Evolutionary conservation across 2,329 filamentous ascomycete species (phyloP), one percentile per base, ranked within the genome.

Genomic region (Lachnellula arida): DNA sequence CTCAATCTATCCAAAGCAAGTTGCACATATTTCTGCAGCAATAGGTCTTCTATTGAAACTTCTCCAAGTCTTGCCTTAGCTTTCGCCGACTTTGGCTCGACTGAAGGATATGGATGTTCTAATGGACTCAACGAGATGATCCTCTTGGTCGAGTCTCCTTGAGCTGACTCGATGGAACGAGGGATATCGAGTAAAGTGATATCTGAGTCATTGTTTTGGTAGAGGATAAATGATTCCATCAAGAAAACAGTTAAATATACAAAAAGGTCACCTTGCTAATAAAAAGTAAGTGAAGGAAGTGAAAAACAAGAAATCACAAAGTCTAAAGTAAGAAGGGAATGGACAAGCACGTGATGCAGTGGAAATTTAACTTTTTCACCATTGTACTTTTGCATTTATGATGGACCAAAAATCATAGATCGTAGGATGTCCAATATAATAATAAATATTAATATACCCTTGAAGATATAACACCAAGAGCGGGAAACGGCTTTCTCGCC

Each of bases 151-250:
- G 23, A 42, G 4, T 15, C 3, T 15, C 46, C 76, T 71, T 91
- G 88, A 17, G 81, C 82, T 57, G 82, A 76, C 61, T 88, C 84
- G 40, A 91, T 80, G 1, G 88, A 89, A 17, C 76, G 74, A 23
- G 88, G 87, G 46, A 91, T 81, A 65, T 92, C 88, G 51, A 91
- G 70, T 25, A 91, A 69, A 22, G 82, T 74, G 52, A 86, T 71
- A 46, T 78, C 75, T 49, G 72, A 66, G 47, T 75, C 72, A 2
- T 70, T 63, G 60, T 77, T 83, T 60, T 80, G 75, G 70, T 80
- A 86, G 42, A 87, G 68, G 22, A 86, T 76, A 22, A 70, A 60
- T 28, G 60, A 59, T 22, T 49, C 58, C 57, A 59, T 58, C 40
- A 28, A 28, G 40, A 51, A 22, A 23, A 6, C 12, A 34, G 1